phyloP scores from a whole-genome alignment of 768 basidiomycete genomes.

The Coprinellus aureogranulatus region DNA sequence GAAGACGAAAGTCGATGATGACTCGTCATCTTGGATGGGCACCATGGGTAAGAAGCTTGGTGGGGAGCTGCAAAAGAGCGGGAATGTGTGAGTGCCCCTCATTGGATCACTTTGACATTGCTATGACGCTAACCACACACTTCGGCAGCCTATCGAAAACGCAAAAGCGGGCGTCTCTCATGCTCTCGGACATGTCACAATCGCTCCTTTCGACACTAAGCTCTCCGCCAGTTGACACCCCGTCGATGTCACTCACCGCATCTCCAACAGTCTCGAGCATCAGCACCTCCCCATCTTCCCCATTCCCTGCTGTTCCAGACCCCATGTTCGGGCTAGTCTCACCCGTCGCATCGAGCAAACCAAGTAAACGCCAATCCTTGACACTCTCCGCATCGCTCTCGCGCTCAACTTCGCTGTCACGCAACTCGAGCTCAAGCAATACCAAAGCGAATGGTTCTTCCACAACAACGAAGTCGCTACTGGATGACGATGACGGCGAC shows the following conservation, averaged over 20 bases:
- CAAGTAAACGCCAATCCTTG: neutral
- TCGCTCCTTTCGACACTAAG: slow-evolving; percentile 48
- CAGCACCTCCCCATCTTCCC: neutral
- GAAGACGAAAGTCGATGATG: no score
- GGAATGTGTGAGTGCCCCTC: slow-evolving; percentile 40
- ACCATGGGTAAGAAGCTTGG: slow-evolving; percentile 56
- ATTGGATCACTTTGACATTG: neutral
- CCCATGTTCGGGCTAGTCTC: neutral
- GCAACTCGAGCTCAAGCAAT: slow-evolving; percentile 20
- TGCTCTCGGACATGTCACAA: slow-evolving; percentile 64
- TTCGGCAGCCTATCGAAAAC: slow-evolving; percentile 56
- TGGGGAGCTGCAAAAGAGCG: slow-evolving; percentile 52
- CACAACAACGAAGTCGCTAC: slow-evolving; percentile 18
- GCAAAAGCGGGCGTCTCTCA: slow-evolving; percentile 65
- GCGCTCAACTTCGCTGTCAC: slow-evolving; percentile 13
- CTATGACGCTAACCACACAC: neutral
- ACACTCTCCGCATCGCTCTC: neutral
- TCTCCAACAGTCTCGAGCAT: neutral
- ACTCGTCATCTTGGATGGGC: slow-evolving; percentile 50
- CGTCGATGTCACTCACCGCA: slow-evolving; percentile 9
- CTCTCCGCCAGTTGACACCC: slow-evolving; percentile 18
- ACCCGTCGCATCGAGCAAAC: neutral
- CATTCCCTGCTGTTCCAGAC: neutral
- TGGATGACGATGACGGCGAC: slow-evolving; percentile 21
- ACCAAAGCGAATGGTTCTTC: slow-evolving; percentile 50